Conservation (phyloP, 148 eudicot species). For the Rhododendron ferrugineum region DNA sequence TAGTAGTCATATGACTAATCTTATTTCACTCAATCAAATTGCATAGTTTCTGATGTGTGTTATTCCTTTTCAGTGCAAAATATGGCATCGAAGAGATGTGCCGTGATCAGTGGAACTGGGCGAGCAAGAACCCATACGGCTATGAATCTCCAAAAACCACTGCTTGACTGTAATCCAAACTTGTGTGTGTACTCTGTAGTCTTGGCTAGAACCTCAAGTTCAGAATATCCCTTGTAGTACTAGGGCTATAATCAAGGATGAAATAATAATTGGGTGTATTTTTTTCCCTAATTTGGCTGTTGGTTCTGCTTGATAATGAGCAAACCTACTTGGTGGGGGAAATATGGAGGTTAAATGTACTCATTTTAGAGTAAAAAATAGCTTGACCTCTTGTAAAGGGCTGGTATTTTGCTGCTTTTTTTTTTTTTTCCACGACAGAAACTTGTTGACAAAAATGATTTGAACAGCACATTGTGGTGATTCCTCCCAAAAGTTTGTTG, state of each 20-base stretch:
- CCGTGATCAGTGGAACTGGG: conserved; percentile 94
- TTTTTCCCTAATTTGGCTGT: neutral
- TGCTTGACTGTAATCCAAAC: conserved; percentile 18
- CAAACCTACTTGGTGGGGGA: neutral
- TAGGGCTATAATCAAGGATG: neutral
- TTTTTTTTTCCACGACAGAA: neutral
- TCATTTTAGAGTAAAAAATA: neutral
- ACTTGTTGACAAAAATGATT: neutral
- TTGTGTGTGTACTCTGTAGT: neutral
- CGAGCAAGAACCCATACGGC: conserved; percentile 89
- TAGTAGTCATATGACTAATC: neutral
- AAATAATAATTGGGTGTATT: neutral
- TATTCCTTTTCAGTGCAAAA: conserved; percentile 55
- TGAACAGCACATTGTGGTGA: neutral
- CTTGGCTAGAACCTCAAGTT: neutral
- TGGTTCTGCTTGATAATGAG: neutral
- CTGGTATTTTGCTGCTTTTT: neutral
- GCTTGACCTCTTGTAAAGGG: neutral
- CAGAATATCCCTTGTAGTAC: neutral
- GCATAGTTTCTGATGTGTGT: neutral
- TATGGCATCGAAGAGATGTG: conserved; percentile 86
- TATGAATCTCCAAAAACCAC: conserved; percentile 41
- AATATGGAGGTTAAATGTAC: neutral
- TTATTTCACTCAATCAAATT: neutral
- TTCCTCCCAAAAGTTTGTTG: neutral